Evolutionary conservation across 345 rosid genomes (phyloP), one percentile per base, ranked within the genome.

Genomic region (Brassica juncea): DNA sequence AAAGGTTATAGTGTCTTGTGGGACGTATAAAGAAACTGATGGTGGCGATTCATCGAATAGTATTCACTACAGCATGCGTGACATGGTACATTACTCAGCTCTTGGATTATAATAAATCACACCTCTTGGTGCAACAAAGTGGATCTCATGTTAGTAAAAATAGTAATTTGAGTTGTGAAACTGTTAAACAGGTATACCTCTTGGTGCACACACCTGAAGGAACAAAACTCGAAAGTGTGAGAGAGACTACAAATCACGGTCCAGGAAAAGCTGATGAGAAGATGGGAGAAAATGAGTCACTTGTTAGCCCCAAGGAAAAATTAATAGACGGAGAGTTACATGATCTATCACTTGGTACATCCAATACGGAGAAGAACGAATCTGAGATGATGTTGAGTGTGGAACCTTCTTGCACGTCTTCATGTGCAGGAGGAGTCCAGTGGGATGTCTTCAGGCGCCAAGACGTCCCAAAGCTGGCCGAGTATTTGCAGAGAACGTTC

Each of bases 391-490:
- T 19, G 66, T 52, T 25, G 66, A 69, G 35, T 35, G 49, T 61
- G 71, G 75, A 68, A 63, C 35, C 75, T 54, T 70, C 75, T 80
- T 74, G 74, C 47, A 61, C 74, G 72, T 64, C 77, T 79, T 72
- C 78, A 23, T 60, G 78, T 61, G 34, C 57, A 47, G 81, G 89
- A 4, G 98, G 94, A 79, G 88, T 84, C 55, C 80, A 59, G 69
- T 93, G 98, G 99, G 98, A 93, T 73, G 87, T 95, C 80, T 95
- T 95, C 55, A 82, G 86, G 66, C 89, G 89, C 80, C 90, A 87
- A 84, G 98, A 95, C 83, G 89, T 85, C 77, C 89, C 94, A 35
- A 89, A 90, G 81, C 81, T 95, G 71, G 80, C 74, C 44, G 82
- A 83, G 71, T 95, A 86, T 86, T 23, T 95, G 82, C 83, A 52